These are phyloP conservation scores for Rhodotorula sp. DNA, from an alignment of 1,284 basidiomycete species.

Conservation along the genomic window DNA sequence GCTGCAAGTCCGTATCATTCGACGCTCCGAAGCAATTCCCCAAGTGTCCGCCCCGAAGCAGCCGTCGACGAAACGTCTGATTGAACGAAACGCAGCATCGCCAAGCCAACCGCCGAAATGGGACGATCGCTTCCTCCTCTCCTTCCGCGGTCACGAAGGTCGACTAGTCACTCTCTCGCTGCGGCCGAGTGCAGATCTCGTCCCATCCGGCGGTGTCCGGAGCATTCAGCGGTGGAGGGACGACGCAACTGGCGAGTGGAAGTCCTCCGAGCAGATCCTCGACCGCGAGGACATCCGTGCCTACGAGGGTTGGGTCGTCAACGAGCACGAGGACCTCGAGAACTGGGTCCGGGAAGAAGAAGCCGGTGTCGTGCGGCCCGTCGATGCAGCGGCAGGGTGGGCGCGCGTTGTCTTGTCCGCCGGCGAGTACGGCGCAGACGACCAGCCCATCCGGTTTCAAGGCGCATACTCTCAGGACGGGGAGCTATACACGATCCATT, in stretches of 20 bases:
- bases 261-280: constrained; percentile 25
- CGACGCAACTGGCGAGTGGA: constrained; percentile 21
- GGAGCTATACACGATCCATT: constrained; percentile 69
- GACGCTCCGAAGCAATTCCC: neutral
- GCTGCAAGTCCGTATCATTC: constrained; percentile 12
- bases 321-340: constrained; percentile 24
- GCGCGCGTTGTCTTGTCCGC: constrained; percentile 34
- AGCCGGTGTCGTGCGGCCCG: constrained; percentile 28
- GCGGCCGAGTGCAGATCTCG: constrained; percentile 37
- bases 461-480: constrained; percentile 71
- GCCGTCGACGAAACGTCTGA: no score
- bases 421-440: constrained; percentile 11
- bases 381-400: constrained; percentile 33
- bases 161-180: constrained; percentile 39
- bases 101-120: constrained; percentile 5
- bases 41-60: neutral
- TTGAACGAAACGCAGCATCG: neutral
- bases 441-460: constrained; percentile 57
- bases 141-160: constrained; percentile 24
- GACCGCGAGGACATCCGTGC: constrained; percentile 34
- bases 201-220: constrained; percentile 40
- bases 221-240: constrained; percentile 34
- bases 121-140: constrained; percentile 37
- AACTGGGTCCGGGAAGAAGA: constrained; percentile 38
- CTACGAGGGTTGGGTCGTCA: constrained; percentile 43